A percentile compares a stretch with the other conserved stretches of the same genome.
Evolutionary conservation across 768 basidiomycete genomes (phyloP).

Genomic region (Asterophora lycoperdoides): DNA sequence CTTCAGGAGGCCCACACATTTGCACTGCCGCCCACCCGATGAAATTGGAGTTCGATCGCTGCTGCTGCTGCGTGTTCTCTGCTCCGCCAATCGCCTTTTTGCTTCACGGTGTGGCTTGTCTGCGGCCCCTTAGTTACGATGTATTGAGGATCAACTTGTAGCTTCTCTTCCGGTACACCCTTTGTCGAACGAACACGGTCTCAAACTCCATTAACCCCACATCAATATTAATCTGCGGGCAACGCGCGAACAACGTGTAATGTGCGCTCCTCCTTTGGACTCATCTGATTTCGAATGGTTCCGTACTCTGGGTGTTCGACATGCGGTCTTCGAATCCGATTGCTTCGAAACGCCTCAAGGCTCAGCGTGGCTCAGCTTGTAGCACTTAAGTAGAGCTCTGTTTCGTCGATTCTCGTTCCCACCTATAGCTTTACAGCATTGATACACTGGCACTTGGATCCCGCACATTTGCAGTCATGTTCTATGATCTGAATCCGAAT

Average conservation of each 20-base stretch:
- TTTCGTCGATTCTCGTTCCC: not conserved
- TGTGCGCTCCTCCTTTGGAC: not conserved
- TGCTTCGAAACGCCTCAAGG: constrained; percentile 6
- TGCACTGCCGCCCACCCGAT: too few relatives aligned
- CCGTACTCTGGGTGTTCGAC: not conserved
- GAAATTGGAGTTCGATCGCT: too few relatives aligned
- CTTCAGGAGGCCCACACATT: too few relatives aligned
- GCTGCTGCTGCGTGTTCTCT: too few relatives aligned
- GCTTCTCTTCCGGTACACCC: not conserved
- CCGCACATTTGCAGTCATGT: constrained; percentile 6
- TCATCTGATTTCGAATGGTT: not conserved
- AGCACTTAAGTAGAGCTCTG: constrained; percentile 1
- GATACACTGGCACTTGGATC: not conserved
- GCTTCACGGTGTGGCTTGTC: too few relatives aligned
- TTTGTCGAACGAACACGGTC: not conserved
- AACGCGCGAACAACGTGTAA: constrained; percentile 8
- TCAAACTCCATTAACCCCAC: not conserved
- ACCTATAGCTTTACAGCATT: not conserved
- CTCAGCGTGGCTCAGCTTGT: not conserved
- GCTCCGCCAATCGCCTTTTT: too few relatives aligned
- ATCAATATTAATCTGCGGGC: not conserved
- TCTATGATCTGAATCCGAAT: constrained; percentile 14
- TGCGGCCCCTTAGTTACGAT: too few relatives aligned
- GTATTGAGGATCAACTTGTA: not conserved
- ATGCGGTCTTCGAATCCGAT: not conserved